Evolutionary conservation across 495 filamentous ascomycete species (phyloP).

Genomic region (Neurospora hispaniola): DNA sequence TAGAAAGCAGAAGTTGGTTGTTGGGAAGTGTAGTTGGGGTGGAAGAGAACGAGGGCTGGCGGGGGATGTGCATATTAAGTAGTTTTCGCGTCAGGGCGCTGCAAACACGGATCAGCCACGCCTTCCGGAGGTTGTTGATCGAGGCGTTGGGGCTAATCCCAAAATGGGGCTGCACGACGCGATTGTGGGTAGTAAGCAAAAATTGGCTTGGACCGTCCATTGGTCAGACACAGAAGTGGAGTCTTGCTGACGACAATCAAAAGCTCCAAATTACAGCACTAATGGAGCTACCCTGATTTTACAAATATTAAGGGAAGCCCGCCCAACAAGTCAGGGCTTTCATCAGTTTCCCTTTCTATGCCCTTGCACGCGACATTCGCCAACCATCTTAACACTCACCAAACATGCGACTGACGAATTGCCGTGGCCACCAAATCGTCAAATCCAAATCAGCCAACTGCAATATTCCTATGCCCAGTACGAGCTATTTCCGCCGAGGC

Average conservation of each 20-base stretch:
- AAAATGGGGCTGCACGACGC: slow-evolving; percentile 14
- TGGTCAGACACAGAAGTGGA: not conserved
- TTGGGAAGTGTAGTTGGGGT: slow-evolving; percentile 26
- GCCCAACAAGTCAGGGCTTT: not conserved
- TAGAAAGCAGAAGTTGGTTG: slow-evolving; percentile 22
- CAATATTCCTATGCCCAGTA: not conserved
- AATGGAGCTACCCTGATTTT: slow-evolving; percentile 13
- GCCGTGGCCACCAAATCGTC: not conserved
- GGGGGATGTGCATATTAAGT: slow-evolving; percentile 42
- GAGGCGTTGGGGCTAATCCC: slow-evolving; percentile 31
- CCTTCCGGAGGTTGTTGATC: slow-evolving; percentile 21
- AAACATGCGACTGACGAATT: not conserved
- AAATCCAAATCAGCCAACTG: not conserved
- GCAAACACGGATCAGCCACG: slow-evolving; percentile 35
- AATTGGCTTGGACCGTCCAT: not conserved
- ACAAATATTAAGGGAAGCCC: slow-evolving; percentile 9
- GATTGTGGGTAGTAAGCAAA: slow-evolving; percentile 3
- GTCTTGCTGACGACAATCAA: not conserved
- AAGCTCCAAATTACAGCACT: not conserved
- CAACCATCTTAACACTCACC: not conserved
- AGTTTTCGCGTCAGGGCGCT: slow-evolving; percentile 40
- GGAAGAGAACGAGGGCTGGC: slow-evolving; percentile 26
- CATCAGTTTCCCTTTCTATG: not conserved
- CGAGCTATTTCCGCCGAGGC: not conserved
- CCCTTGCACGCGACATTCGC: not conserved